phyloP scores from a whole-genome alignment of 2,329 filamentous ascomycete genomes.

The Botrytis aclada region DNA sequence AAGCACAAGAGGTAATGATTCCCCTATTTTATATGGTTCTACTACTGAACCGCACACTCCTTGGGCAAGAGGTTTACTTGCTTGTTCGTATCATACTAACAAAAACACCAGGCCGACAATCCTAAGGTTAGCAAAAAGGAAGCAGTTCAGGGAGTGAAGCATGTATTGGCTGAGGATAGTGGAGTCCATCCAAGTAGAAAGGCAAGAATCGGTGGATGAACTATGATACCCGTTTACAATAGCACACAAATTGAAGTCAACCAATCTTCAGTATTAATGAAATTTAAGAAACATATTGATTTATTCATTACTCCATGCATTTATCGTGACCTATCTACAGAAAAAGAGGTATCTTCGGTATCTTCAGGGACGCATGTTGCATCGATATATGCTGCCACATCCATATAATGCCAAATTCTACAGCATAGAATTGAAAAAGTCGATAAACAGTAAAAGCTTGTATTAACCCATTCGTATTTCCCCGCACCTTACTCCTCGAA shows the following conservation, averaged over 20 bases:
- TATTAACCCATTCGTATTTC: conserved; percentile 14
- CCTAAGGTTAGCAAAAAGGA: conserved; percentile 13
- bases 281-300: conserved; percentile 15
- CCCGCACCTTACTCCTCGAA: conserved; percentile 9
- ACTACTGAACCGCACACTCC: neutral
- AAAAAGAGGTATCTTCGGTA: conserved; percentile 26
- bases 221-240: neutral
- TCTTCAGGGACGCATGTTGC: conserved; percentile 12
- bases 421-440: conserved; percentile 14
- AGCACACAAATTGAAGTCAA: neutral
- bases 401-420: conserved; percentile 16
- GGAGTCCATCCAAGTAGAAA: conserved; percentile 36
- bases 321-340: conserved; percentile 30
- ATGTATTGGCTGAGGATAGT: conserved; percentile 30
- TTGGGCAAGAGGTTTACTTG: neutral
- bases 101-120: conserved; percentile 5
- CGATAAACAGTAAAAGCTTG: conserved; percentile 17
- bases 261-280: conserved; percentile 2
- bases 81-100: neutral
- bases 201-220: conserved; percentile 25
- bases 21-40: neutral
- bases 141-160: conserved; percentile 29
- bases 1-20: conserved; percentile 28
- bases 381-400: conserved; percentile 9
- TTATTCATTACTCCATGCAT: conserved; percentile 25